These are phyloP conservation scores for Aureobasidium sp. DNA, from an alignment of 2,329 filamentous ascomycete species.

Conservation along the genomic window DNA sequence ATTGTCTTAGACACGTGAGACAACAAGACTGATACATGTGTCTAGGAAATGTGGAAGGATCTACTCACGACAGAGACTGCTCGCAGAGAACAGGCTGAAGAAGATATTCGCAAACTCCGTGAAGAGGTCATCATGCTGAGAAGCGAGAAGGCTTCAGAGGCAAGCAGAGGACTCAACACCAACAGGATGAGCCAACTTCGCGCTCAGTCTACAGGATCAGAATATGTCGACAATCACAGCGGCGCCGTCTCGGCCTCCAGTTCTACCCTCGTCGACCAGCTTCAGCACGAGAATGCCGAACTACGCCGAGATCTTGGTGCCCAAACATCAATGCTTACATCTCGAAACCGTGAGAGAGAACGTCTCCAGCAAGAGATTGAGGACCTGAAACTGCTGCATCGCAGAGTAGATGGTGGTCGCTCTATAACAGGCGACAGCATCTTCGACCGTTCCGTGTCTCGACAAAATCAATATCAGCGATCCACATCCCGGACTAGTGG, in stretches of 20 bases:
- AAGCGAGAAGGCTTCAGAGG: slow-evolving; percentile 37
- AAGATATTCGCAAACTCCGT: slow-evolving; percentile 74
- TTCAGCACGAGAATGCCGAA: slow-evolving; percentile 88
- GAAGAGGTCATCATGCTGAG: slow-evolving; percentile 61
- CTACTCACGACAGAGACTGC: slow-evolving; percentile 86
- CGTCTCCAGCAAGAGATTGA: slow-evolving; percentile 94
- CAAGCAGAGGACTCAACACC: slow-evolving; percentile 23
- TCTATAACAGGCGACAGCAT: slow-evolving; percentile 75
- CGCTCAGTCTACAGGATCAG: slow-evolving; percentile 31
- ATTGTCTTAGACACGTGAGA: not conserved
- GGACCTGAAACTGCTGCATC: slow-evolving; percentile 81
- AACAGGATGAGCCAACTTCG: slow-evolving; percentile 33
- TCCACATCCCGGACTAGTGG: slow-evolving; percentile 68
- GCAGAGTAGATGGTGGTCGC: slow-evolving; percentile 54
- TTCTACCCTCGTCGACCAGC: slow-evolving; percentile 71
- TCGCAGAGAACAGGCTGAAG: slow-evolving; percentile 79
- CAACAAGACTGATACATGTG: slow-evolving; percentile 9
- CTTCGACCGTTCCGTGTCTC: slow-evolving; percentile 86
- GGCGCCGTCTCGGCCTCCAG: slow-evolving; percentile 51
- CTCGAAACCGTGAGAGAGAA: slow-evolving; percentile 89
- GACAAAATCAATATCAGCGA: slow-evolving; percentile 58
- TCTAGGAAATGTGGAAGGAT: slow-evolving; percentile 85
- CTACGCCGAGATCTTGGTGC: slow-evolving; percentile 85
- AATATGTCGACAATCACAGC: slow-evolving; percentile 18
- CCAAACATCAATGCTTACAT: slow-evolving; percentile 95